A percentile compares a stretch with the other conserved stretches of the same genome.
phyloP scores from a whole-genome alignment of 805 yeast genomes.

The Isabelozyma pseudorhagii region DNA sequence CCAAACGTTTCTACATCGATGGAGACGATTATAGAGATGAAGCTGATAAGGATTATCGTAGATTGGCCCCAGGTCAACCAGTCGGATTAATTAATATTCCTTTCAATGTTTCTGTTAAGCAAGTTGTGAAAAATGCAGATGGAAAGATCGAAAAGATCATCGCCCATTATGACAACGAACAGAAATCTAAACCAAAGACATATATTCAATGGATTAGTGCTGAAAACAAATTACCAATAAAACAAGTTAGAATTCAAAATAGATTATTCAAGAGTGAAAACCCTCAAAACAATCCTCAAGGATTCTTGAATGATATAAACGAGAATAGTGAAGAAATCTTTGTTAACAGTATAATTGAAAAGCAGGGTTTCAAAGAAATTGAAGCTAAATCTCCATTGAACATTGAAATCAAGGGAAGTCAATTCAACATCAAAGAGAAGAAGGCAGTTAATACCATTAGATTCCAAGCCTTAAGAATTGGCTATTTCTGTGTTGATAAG shows the following conservation, averaged over 20 bases:
- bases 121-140: slow-evolving; percentile 56
- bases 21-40: slow-evolving; percentile 72
- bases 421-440: slow-evolving; percentile 71
- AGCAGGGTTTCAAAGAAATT: slow-evolving; percentile 63
- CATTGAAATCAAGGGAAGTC: slow-evolving; percentile 52
- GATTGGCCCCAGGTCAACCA: slow-evolving; percentile 90
- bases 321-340: slow-evolving; percentile 70
- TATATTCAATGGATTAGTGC: slow-evolving; percentile 96
- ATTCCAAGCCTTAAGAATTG: slow-evolving; percentile 97
- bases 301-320: slow-evolving; percentile 81
- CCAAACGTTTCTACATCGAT: slow-evolving; percentile 79
- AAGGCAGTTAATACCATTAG: slow-evolving; percentile 73
- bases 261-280: slow-evolving; percentile 88
- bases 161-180: slow-evolving; percentile 77
- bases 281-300: slow-evolving; percentile 85
- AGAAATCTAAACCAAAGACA: slow-evolving; percentile 73
- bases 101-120: slow-evolving; percentile 67
- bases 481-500: slow-evolving; percentile 88
- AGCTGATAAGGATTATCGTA: slow-evolving; percentile 71
- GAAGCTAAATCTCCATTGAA: slow-evolving; percentile 73
- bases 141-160: slow-evolving; percentile 71
- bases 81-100: slow-evolving; percentile 95
- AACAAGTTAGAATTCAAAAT: slow-evolving; percentile 83
- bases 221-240: slow-evolving; percentile 50
- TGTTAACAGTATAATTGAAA: slow-evolving; percentile 70